phyloP scores from a whole-genome alignment of 2,329 filamentous ascomycete species.

The Leptographium radiaticola region DNA sequence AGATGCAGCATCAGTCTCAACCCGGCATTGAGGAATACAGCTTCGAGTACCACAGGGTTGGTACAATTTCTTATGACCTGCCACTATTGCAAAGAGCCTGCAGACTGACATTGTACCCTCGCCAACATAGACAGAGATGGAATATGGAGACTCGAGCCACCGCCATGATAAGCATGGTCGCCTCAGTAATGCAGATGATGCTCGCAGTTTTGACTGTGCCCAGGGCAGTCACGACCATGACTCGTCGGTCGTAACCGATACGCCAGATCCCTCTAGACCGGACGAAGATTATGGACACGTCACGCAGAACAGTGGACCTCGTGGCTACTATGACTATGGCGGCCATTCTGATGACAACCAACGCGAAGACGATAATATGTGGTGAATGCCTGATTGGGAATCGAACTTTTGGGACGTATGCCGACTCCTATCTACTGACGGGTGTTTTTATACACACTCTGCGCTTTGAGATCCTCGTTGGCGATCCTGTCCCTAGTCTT shows the following conservation, averaged over 20 bases:
- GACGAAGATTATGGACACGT: not conserved
- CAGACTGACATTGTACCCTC: not conserved
- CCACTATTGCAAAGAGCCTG: not conserved
- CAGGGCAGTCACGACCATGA: constrained; percentile 12
- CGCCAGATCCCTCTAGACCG: not conserved
- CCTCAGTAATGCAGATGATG: constrained; percentile 20
- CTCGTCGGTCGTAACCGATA: not conserved
- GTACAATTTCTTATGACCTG: constrained; percentile 3
- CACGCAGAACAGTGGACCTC: not conserved
- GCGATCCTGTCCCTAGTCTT: too few relatives aligned
- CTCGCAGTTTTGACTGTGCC: constrained; percentile 22
- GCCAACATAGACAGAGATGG: constrained; percentile 15
- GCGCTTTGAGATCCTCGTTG: not conserved
- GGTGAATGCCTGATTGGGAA: constrained; percentile 9
- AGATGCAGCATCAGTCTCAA: constrained; percentile 16
- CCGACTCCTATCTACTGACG: too few relatives aligned
- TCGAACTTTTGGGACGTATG: too few relatives aligned
- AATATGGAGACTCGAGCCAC: constrained; percentile 17
- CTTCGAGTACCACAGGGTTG: constrained; percentile 24
- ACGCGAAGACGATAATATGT: constrained; percentile 14
- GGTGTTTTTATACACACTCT: not conserved
- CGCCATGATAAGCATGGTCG: constrained; percentile 11
- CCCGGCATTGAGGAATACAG: constrained; percentile 16
- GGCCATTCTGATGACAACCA: constrained; percentile 8
- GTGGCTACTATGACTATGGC: constrained; percentile 14